A percentile compares a stretch with the other conserved stretches of the same genome.
Evolutionary conservation across 23 red algal species (phyloP).

Genomic region (Gracilaria gracilis): DNA sequence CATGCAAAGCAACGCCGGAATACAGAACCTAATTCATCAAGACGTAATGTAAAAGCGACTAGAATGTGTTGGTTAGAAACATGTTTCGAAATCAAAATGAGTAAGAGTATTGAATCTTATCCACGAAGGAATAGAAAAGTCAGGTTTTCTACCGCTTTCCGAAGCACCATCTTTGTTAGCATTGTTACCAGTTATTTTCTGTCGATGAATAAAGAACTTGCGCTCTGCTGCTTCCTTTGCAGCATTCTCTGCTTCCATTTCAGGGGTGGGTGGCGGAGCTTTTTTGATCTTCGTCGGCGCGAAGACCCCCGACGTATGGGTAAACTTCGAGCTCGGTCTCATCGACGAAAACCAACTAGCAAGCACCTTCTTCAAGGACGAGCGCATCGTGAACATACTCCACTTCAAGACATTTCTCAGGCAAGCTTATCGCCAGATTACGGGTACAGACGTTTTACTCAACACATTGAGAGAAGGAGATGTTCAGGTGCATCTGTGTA

Average conservation of each 20-base stretch:
- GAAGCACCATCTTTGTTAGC: conserved; percentile 31
- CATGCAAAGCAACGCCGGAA: conserved; percentile 29
- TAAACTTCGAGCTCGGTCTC: conserved; percentile 84
- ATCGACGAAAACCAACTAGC: conserved; percentile 60
- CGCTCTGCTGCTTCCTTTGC: conserved; percentile 77
- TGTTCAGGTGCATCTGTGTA: conserved; percentile 79
- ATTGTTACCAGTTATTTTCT: conserved; percentile 55
- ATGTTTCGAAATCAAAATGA: neutral
- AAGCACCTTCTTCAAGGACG: conserved; percentile 76
- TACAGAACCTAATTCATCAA: conserved; percentile 2
- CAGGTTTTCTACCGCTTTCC: conserved; percentile 54
- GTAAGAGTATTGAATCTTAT: neutral
- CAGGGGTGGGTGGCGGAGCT: conserved; percentile 19
- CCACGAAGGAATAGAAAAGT: conserved; percentile 2
- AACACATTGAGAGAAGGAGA: conserved; percentile 42
- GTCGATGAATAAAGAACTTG: conserved; percentile 76
- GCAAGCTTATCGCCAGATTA: conserved; percentile 65
- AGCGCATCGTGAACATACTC: conserved; percentile 48
- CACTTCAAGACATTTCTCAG: conserved; percentile 76
- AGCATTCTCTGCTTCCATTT: conserved; percentile 56
- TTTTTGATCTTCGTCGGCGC: conserved; percentile 79
- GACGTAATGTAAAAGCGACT: no score
- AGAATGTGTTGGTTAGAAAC: neutral
- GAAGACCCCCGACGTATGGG: conserved; percentile 82
- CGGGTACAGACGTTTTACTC: conserved; percentile 79